These are phyloP conservation scores for Tuber melanosporum DNA, from an alignment of 495 filamentous ascomycete species.

Conservation along the genomic window DNA sequence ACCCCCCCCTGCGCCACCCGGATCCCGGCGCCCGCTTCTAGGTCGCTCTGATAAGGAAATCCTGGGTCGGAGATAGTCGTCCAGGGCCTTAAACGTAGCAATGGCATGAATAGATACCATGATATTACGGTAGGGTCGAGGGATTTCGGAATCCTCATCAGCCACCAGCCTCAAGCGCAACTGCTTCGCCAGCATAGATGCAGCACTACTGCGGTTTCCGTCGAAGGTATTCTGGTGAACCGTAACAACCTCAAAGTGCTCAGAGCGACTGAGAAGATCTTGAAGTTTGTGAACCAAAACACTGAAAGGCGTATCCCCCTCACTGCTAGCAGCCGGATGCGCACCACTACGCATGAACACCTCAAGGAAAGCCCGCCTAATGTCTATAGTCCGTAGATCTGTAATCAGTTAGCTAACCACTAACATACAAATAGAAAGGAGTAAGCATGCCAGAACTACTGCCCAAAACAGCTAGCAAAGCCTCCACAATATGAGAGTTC, in stretches of 20 bases:
- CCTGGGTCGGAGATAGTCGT: constrained; percentile 89
- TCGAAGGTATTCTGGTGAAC: constrained; percentile 90
- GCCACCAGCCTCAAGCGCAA: constrained; percentile 82
- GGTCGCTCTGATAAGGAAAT: constrained; percentile 81
- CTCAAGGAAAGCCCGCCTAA: constrained; percentile 78
- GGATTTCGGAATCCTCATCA: constrained; percentile 84
- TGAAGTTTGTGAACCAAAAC: constrained; percentile 89
- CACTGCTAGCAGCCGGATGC: constrained; percentile 18
- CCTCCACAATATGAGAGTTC: constrained; percentile 77
- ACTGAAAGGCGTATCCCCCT: constrained; percentile 70
- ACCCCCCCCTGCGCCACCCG: constrained; percentile 53
- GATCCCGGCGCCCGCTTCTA: constrained; percentile 51
- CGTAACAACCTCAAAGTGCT: constrained; percentile 96
- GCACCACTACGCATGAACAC: constrained; percentile 69
- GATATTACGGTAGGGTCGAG: constrained; percentile 75
- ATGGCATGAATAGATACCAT: constrained; percentile 99
- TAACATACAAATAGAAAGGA: constrained; percentile 5
- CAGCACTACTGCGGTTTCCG: constrained; percentile 81
- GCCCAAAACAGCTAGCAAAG: constrained; percentile 74
- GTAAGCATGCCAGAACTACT: constrained; percentile 46
- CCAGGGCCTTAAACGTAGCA: constrained; percentile 91
- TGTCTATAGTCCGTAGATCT: constrained; percentile 38
- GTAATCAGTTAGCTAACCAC: constrained; percentile 9
- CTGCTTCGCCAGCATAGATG: constrained; percentile 95
- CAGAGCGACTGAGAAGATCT: constrained; percentile 87